Evolutionary conservation across 225 moss, liverwort and hornwort species (phyloP).

Genomic region (Pleurozium schreberi): DNA sequence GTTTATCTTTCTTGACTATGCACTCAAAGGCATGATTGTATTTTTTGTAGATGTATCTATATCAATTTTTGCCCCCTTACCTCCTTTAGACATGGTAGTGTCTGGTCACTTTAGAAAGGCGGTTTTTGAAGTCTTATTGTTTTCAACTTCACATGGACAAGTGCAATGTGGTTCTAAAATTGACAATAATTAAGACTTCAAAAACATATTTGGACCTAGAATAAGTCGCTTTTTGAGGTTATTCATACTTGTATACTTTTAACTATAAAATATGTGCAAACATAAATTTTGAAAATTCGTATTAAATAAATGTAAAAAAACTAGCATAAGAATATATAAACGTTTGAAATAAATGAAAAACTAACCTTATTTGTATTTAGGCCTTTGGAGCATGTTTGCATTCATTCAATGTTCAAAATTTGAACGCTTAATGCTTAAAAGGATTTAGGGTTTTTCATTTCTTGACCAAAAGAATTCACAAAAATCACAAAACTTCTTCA

Average conservation of each 20-base stretch:
- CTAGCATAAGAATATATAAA: neutral
- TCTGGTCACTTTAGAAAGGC: fast-evolving
- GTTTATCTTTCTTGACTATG: neutral
- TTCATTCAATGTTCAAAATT: neutral
- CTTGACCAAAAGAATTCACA: neutral
- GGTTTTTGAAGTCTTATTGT: neutral
- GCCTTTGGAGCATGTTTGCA: neutral
- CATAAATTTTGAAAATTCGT: neutral
- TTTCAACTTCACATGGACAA: neutral
- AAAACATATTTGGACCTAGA: neutral
- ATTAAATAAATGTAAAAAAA: neutral
- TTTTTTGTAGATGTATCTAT: neutral
- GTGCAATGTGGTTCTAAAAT: neutral
- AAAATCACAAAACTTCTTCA: neutral
- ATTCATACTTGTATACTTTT: neutral
- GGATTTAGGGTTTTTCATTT: neutral
- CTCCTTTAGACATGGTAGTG: fast-evolving
- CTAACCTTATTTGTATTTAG: neutral
- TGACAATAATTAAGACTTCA: neutral
- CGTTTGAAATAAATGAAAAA: neutral
- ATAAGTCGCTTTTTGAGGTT: neutral
- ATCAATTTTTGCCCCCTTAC: neutral
- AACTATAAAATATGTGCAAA: neutral
- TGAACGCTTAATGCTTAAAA: neutral
- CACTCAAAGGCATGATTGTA: neutral